Conservation (phyloP, 306 rosid species). For the Hippophae tibetana region DNA sequence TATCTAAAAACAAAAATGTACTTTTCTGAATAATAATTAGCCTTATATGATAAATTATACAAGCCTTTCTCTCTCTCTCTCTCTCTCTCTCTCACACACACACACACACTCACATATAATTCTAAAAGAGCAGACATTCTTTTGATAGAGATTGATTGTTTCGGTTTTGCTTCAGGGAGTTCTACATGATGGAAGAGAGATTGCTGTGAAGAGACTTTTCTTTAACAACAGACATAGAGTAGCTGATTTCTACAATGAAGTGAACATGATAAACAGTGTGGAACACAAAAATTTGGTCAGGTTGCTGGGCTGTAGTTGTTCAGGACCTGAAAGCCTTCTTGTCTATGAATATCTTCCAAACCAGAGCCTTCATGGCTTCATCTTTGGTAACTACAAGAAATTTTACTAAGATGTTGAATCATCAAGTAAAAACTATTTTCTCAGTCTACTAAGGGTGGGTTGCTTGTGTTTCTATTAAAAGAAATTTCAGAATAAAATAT, state of each 20-base stretch:
- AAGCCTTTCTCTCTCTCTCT: no score
- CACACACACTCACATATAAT: no score
- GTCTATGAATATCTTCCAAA: conserved; percentile 74
- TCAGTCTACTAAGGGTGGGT: no score
- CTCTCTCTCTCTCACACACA: no score
- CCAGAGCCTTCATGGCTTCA: conserved; percentile 75
- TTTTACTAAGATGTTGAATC: neutral
- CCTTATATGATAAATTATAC: no score
- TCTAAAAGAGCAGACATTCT: no score
- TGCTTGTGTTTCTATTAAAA: no score
- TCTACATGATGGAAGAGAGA: conserved; percentile 80
- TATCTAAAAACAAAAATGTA: conserved; percentile 7
- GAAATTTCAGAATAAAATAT: no score
- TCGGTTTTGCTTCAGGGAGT: conserved; percentile 40
- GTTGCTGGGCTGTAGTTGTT: conserved; percentile 78
- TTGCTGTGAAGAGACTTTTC: conserved; percentile 84
- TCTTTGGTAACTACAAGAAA: conserved; percentile 49
- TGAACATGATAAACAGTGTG: conserved; percentile 70
- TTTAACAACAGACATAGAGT: conserved; percentile 81
- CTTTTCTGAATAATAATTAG: no score
- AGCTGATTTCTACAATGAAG: conserved; percentile 79
- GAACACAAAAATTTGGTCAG: conserved; percentile 83
- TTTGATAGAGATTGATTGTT: neutral
- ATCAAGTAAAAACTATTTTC: neutral
- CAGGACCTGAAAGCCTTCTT: conserved; percentile 93